Conservation (phyloP, 2,329 filamentous ascomycete species). For the Sclerotinia trifoliorum region DNA sequence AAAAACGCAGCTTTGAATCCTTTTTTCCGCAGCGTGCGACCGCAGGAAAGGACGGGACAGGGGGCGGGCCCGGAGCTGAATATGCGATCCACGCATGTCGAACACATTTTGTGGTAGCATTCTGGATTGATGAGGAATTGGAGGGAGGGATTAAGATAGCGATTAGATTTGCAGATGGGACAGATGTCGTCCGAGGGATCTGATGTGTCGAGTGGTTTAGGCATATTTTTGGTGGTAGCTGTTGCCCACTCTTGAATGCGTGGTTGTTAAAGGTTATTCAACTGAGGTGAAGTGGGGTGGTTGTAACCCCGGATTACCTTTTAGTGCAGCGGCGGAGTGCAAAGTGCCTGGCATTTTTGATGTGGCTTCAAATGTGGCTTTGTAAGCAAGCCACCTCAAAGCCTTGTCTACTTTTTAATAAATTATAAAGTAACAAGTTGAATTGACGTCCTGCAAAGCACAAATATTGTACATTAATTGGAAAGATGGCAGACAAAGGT, state of each 20-base stretch:
- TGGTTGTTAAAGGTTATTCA: constrained; percentile 22
- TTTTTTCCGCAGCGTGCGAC: constrained; percentile 78
- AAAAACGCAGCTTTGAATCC: constrained; percentile 89
- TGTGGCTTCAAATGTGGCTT: constrained; percentile 8
- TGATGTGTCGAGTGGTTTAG: constrained; percentile 22
- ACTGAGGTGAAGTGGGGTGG: constrained; percentile 7
- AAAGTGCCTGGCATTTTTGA: neutral
- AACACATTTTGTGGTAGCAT: constrained; percentile 99
- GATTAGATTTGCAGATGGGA: constrained; percentile 94
- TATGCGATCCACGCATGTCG: constrained; percentile 90
- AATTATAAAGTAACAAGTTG: neutral
- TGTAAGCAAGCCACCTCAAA: constrained; percentile 28
- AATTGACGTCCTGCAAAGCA: constrained; percentile 15
- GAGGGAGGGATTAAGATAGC: constrained; percentile 93
- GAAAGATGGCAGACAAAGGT: constrained; percentile 35
- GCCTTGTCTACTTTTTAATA: constrained; percentile 29
- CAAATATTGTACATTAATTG: constrained; percentile 18
- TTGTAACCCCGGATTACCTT: neutral
- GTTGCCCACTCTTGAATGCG: neutral
- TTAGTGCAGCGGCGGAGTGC: neutral
- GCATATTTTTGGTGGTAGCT: neutral
- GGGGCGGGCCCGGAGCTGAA: constrained; percentile 89
- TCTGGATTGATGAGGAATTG: constrained; percentile 95
- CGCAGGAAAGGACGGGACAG: constrained; percentile 87
- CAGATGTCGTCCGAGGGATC: constrained; percentile 65